phyloP scores from a whole-genome alignment of 495 filamentous ascomycete genomes.

The Penicillium canescens region DNA sequence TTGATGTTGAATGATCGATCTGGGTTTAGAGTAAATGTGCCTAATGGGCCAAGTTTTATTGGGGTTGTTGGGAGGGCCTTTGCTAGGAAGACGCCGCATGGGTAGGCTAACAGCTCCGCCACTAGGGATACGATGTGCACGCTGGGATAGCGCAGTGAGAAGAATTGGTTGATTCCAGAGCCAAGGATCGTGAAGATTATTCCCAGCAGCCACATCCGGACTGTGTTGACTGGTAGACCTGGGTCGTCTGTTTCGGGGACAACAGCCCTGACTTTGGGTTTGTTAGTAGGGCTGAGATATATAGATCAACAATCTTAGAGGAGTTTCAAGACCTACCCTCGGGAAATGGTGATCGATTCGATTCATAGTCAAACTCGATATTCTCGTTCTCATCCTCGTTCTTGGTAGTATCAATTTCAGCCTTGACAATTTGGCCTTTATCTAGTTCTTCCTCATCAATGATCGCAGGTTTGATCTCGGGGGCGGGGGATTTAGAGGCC shows the following conservation, averaged over 20 bases:
- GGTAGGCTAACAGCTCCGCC: slow-evolving; percentile 65
- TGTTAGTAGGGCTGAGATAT: not conserved
- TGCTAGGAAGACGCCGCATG: slow-evolving; percentile 47
- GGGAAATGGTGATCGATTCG: slow-evolving; percentile 34
- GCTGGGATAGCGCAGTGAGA: slow-evolving; percentile 82
- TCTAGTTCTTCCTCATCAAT: slow-evolving; percentile 26
- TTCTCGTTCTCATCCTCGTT: slow-evolving; percentile 23
- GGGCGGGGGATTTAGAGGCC: slow-evolving; percentile 12
- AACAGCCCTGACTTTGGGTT: slow-evolving; percentile 28
- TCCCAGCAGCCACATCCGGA: slow-evolving; percentile 83
- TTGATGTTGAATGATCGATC: slow-evolving; percentile 73
- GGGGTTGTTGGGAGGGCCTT: slow-evolving; percentile 47
- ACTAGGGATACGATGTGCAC: slow-evolving; percentile 71
- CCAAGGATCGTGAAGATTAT: slow-evolving; percentile 78
- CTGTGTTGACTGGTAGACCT: slow-evolving; percentile 43
- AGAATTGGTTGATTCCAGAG: slow-evolving; percentile 83
- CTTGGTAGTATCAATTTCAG: slow-evolving; percentile 27
- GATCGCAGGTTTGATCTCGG: slow-evolving; percentile 15
- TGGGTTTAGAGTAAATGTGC: slow-evolving; percentile 54
- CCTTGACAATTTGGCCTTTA: slow-evolving; percentile 27
- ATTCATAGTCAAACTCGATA: slow-evolving; percentile 37
- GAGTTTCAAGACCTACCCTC: slow-evolving; percentile 26
- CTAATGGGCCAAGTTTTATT: slow-evolving; percentile 45
- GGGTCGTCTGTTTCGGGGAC: slow-evolving; percentile 46
- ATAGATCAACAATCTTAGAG: no score